A percentile compares a stretch with the other conserved stretches of the same genome.
Conservation (phyloP, 768 basidiomycete genomes). For the Auricularia heimuer region DNA sequence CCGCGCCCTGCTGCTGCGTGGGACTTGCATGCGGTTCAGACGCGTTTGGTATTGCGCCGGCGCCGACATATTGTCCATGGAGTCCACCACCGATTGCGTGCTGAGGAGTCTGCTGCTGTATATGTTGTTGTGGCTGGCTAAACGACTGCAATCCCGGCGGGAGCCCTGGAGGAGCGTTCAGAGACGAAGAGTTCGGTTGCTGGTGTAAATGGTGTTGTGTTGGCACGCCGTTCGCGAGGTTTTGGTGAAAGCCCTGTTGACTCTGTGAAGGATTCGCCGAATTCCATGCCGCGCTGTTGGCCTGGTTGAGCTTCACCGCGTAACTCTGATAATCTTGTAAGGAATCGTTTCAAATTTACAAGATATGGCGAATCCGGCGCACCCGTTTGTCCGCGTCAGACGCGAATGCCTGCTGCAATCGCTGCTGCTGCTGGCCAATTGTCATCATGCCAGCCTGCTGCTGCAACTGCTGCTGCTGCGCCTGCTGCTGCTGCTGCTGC, state of each 20-base stretch:
- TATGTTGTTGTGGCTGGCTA: slow-evolving; percentile 13
- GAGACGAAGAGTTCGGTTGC: slow-evolving; percentile 33
- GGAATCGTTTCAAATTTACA: not conserved
- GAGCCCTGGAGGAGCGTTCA: slow-evolving; percentile 44
- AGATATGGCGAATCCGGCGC: slow-evolving; percentile 22
- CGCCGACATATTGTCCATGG: not conserved
- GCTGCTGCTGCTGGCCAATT: slow-evolving; percentile 26
- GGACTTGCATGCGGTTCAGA: not conserved
- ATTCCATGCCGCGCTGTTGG: slow-evolving; percentile 55
- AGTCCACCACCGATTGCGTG: not conserved
- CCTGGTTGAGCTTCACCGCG: slow-evolving; percentile 56
- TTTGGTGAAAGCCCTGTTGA: slow-evolving; percentile 8
- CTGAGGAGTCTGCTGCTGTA: slow-evolving; percentile 8
- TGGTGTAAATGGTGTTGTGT: slow-evolving; percentile 19
- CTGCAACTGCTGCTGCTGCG: slow-evolving; percentile 23
- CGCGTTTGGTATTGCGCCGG: not conserved
- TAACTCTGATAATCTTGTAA: slow-evolving; percentile 33
- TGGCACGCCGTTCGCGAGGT: slow-evolving; percentile 39
- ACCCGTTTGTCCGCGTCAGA: slow-evolving; percentile 67
- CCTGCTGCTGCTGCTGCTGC: not conserved
- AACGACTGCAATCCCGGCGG: slow-evolving; percentile 15
- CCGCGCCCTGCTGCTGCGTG: slow-evolving; percentile 1
- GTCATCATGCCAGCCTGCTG: slow-evolving; percentile 63
- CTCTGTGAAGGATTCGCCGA: slow-evolving; percentile 35
- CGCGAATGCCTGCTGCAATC: slow-evolving; percentile 32